Evolutionary conservation across 176 grass and related monocot genomes (phyloP), one percentile per base, ranked within the genome.

Genomic region (Alloteropsis semialata): DNA sequence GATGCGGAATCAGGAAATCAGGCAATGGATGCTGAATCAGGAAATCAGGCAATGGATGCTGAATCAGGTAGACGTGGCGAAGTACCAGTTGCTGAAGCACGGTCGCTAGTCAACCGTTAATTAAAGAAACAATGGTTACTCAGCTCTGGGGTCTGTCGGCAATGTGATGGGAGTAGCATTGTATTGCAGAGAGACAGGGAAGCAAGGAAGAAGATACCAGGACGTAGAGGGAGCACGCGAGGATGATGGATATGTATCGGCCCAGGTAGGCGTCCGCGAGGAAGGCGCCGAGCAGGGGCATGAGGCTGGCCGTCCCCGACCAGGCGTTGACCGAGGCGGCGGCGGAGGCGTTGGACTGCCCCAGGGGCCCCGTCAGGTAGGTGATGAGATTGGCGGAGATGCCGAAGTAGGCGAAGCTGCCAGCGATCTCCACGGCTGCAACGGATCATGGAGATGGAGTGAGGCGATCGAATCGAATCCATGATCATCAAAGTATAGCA

Each of bases 241-340:
- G 4, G 71, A 89, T 36, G 68, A 96, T 87, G 44, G 86, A 84
- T 10, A 13, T 21, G 82, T 84, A 92, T 0, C 93, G 79, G 10
- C 94, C 94, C 4, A 93, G 90, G 41, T 37, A 91, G 0, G 94
- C 78, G 65, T 93, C 94, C 6, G 94, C 94, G 34, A 91, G 27
- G 80, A 96, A 87, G 6, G 90, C 94, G 9, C 91, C 94, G 21
- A 91, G 66, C 39, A 97, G 38, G 2, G 88, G 94, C 36, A 91
- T 50, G 58, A 93, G 69, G 25, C 54, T 55, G 9, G 88, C 67
- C 15, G 84, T 61, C 42, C 88, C 88, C 0, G 64, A 54, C 91
- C 94, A 97, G 3, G 80, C 77, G 62, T 97, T 93, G 8, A 93
- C 59, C 8, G 94, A 36, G 5, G 94, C 84, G 5, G 94, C 94